Percentiles rank a stretch among this genome's conserved stretches.
phyloP scores from a whole-genome alignment of 2,329 filamentous ascomycete genomes.

The Fragosphaeria purpurea region DNA sequence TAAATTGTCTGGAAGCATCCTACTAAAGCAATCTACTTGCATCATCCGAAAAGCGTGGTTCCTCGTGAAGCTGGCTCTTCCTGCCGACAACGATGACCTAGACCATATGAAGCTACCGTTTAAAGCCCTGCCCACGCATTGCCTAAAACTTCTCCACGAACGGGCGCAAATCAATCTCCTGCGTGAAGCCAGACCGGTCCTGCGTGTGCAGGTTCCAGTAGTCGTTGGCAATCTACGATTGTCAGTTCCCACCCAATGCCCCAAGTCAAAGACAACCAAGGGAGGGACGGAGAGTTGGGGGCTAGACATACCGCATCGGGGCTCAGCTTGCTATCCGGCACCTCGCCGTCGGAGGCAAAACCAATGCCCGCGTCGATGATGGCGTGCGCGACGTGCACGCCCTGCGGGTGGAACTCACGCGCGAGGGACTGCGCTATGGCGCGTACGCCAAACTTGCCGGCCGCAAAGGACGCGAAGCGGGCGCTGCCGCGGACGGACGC shows the following conservation, averaged over 20 bases:
- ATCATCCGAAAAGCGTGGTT: no score
- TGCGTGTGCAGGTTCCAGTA: slow-evolving; percentile 83
- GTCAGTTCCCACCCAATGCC: no score
- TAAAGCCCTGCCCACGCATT: no score
- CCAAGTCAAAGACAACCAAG: no score
- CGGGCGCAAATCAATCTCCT: slow-evolving; percentile 71
- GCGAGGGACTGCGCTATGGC: slow-evolving; percentile 67
- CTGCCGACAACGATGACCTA: no score
- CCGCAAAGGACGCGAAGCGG: slow-evolving; percentile 59
- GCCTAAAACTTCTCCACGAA: slow-evolving; percentile 72
- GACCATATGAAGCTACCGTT: no score
- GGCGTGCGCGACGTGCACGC: slow-evolving; percentile 73
- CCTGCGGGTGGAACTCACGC: slow-evolving; percentile 73
- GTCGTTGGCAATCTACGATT: slow-evolving; percentile 63
- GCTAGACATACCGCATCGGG: slow-evolving; percentile 56
- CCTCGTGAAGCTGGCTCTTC: no score
- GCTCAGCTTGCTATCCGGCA: slow-evolving; percentile 54
- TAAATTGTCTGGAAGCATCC: no score
- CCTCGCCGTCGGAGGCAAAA: slow-evolving; percentile 47
- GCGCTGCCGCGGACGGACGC: slow-evolving; percentile 67
- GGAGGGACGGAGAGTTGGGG: no score
- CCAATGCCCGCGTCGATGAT: slow-evolving; percentile 82
- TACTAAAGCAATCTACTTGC: no score
- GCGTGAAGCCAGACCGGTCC: slow-evolving; percentile 67
- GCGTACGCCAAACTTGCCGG: slow-evolving; percentile 70